A percentile compares a stretch with the other conserved stretches of the same genome.
phyloP scores from a whole-genome alignment of 2,329 filamentous ascomycete genomes.

The Fusarium sororula region DNA sequence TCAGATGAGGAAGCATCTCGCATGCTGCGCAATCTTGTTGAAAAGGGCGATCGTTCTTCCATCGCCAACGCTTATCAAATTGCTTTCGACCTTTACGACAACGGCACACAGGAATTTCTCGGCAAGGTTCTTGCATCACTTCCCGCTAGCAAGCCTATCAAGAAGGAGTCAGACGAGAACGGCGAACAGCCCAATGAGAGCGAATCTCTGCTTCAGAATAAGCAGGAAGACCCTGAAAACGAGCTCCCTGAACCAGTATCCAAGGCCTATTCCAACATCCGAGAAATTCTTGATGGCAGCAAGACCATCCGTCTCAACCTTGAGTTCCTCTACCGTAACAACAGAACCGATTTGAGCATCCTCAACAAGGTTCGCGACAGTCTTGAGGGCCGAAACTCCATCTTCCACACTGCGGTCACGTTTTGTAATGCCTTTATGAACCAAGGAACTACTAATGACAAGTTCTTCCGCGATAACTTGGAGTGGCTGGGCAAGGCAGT shows the following conservation, averaged over 20 bases:
- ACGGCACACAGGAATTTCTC: constrained; percentile 96
- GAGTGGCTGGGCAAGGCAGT: constrained; percentile 98
- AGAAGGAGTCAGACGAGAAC: constrained; percentile 56
- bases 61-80: constrained; percentile 94
- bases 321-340: constrained; percentile 95
- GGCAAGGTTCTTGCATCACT: constrained; percentile 87
- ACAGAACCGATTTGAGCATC: constrained; percentile 89
- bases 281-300: constrained; percentile 81
- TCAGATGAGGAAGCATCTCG: constrained; percentile 89
- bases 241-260: constrained; percentile 61
- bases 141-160: constrained; percentile 62
- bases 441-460: constrained; percentile 96
- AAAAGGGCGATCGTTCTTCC: constrained; percentile 79
- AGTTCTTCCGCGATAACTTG: constrained; percentile 97
- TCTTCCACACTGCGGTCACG: constrained; percentile 97
- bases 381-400: constrained; percentile 93
- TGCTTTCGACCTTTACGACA: constrained; percentile 97
- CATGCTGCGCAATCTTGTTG: constrained; percentile 84
- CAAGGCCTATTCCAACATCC: constrained; percentile 70
- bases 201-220: constrained; percentile 59
- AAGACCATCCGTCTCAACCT: constrained; percentile 95
- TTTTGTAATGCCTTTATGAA: constrained; percentile 99
- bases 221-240: constrained; percentile 65
- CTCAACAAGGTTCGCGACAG: constrained; percentile 97
- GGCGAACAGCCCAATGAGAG: constrained; percentile 55